Conservation (phyloP, 495 filamentous ascomycete genomes). For the Penicillium flavigenum region DNA sequence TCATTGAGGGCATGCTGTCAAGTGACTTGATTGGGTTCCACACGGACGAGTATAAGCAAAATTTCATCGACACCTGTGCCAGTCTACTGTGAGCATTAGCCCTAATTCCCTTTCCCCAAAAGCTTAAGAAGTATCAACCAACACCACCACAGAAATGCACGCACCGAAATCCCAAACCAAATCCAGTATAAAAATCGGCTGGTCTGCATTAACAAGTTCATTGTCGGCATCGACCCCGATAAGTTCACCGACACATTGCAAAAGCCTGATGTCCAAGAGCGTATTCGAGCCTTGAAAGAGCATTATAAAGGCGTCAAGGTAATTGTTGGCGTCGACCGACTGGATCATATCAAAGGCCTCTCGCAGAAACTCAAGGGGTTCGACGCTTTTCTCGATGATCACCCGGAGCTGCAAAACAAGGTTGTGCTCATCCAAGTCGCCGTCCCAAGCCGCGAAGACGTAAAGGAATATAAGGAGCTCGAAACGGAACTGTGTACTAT, state of each 20-base stretch:
- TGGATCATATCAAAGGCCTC: slow-evolving; percentile 97
- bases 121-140: neutral
- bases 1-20: slow-evolving; percentile 75
- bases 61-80: slow-evolving; percentile 84
- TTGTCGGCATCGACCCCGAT: slow-evolving; percentile 90
- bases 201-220: slow-evolving; percentile 77
- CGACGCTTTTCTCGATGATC: slow-evolving; percentile 84
- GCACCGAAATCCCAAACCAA: slow-evolving; percentile 54
- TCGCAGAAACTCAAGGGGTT: slow-evolving; percentile 90
- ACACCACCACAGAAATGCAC: slow-evolving; percentile 19
- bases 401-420: slow-evolving; percentile 89
- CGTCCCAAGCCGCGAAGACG: slow-evolving; percentile 86
- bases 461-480: slow-evolving; percentile 94
- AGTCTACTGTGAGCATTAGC: slow-evolving; percentile 66
- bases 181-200: slow-evolving; percentile 74
- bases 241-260: slow-evolving; percentile 79
- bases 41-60: slow-evolving; percentile 88
- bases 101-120: slow-evolving; percentile 51
- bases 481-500: slow-evolving; percentile 86
- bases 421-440: slow-evolving; percentile 92
- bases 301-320: slow-evolving; percentile 85
- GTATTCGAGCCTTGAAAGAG: slow-evolving; percentile 72
- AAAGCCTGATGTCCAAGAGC: slow-evolving; percentile 70
- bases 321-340: slow-evolving; percentile 87
- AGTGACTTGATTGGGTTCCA: slow-evolving; percentile 93